Evolutionary conservation across 192 early-diverging fungal species (phyloP).

Genomic region (Piromyces sp.): DNA sequence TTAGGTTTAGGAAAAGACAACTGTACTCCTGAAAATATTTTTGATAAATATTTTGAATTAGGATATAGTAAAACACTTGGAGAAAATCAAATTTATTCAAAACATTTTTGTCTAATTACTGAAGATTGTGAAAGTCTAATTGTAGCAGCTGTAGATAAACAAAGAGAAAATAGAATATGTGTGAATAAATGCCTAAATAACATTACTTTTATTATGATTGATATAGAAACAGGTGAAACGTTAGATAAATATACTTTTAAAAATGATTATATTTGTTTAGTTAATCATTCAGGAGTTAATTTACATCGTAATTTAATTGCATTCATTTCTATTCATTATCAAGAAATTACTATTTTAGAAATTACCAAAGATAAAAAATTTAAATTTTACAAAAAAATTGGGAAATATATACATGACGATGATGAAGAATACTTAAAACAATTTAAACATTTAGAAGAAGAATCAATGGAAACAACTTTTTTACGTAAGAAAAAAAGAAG

Average conservation of each 20-base stretch:
- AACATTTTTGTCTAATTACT: slow-evolving; percentile 50
- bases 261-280: slow-evolving; percentile 41
- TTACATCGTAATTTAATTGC: slow-evolving; percentile 38
- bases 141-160: slow-evolving; percentile 30
- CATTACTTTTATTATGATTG: slow-evolving; percentile 43
- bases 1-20: neutral
- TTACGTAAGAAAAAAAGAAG: neutral
- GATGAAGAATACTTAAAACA: neutral
- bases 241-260: slow-evolving; percentile 28
- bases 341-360: slow-evolving; percentile 44
- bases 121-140: slow-evolving; percentile 32
- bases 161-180: slow-evolving; percentile 8
- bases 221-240: slow-evolving; percentile 34
- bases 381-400: neutral
- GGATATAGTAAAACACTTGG: neutral
- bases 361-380: slow-evolving; percentile 19
- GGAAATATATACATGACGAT: neutral
- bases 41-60: slow-evolving; percentile 1
- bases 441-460: neutral
- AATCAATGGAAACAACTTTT: neutral
- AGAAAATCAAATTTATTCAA: slow-evolving; percentile 25
- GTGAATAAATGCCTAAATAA: slow-evolving; percentile 36
- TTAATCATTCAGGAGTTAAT: slow-evolving; percentile 49
- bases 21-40: neutral
- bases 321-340: slow-evolving; percentile 52